These are phyloP conservation scores for Coemansia sp. DNA, from an alignment of 192 early-diverging fungal genomes.

Conservation along the genomic window DNA sequence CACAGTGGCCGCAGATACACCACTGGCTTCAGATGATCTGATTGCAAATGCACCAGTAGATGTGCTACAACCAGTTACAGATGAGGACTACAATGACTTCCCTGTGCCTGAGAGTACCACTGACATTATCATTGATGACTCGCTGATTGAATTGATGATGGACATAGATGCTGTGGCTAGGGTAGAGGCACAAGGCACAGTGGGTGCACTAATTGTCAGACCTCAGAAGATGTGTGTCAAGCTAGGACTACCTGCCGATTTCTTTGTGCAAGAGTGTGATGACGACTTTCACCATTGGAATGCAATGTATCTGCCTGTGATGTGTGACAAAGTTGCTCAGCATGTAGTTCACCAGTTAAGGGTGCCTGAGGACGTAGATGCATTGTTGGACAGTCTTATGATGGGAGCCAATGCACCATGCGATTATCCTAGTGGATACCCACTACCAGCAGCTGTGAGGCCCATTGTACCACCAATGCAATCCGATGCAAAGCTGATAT, in stretches of 20 bases:
- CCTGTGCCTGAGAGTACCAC: too few species aligned
- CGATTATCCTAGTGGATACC: conserved; percentile 30
- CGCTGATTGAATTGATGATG: too few species aligned
- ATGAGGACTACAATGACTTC: too few species aligned
- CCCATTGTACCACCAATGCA: conserved; percentile 26
- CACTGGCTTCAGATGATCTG: too few species aligned
- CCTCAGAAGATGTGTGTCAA: not conserved
- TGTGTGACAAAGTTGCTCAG: not conserved
- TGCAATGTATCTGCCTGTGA: not conserved
- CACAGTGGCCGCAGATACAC: too few species aligned
- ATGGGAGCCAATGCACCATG: conserved; percentile 1
- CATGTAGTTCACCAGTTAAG: not conserved
- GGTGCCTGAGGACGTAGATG: not conserved
- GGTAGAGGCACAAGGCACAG: too few species aligned
- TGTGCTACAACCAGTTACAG: too few species aligned
- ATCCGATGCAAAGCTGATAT: not conserved
- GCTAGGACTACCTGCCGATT: conserved; percentile 1
- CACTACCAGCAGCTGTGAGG: conserved; percentile 11
- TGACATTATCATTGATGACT: too few species aligned
- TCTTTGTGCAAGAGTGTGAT: conserved; percentile 2
- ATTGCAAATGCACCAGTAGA: too few species aligned
- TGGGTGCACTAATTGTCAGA: too few species aligned
- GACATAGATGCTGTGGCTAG: too few species aligned
- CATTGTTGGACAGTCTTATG: conserved; percentile 1
- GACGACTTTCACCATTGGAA: conserved; percentile 7